A percentile compares a stretch with the other conserved stretches of the same genome.
Evolutionary conservation across 352 stramenopile genomes (phyloP).

Genomic region (Globisporangium cederbergense): DNA sequence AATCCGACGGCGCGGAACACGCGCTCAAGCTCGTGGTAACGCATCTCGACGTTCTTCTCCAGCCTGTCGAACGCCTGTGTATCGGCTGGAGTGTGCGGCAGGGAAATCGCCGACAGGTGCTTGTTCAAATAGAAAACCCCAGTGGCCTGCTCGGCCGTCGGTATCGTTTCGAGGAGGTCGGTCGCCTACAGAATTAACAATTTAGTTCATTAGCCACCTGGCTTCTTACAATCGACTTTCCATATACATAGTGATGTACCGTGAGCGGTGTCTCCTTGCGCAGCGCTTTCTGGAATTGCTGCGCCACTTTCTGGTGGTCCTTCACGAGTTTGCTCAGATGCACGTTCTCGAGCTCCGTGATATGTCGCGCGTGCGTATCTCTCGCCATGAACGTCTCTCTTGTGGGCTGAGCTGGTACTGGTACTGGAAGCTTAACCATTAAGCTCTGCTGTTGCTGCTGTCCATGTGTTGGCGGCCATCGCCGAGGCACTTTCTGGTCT

Average conservation of each 20-base stretch:
- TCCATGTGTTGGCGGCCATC: not conserved
- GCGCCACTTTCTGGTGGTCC: conserved; percentile 23
- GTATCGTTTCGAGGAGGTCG: not conserved
- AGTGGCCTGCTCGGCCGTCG: too few species aligned
- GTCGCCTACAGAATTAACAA: not conserved
- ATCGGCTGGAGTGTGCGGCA: not conserved
- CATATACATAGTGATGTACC: conserved; percentile 7
- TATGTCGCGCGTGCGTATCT: not conserved
- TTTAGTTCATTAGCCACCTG: not conserved
- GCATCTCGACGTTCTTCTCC: conserved; percentile 4
- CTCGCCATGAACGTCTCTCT: not conserved
- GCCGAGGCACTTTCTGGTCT: conserved; percentile 1
- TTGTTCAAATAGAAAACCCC: not conserved
- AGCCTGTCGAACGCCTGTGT: not conserved
- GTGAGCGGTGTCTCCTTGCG: conserved; percentile 18
- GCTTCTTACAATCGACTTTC: too few species aligned
- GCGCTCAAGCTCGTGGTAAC: conserved; percentile 10
- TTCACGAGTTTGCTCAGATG: conserved; percentile 27
- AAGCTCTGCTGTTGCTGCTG: not conserved
- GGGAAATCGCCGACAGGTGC: not conserved
- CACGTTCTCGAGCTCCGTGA: conserved; percentile 18
- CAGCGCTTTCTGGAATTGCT: conserved; percentile 21
- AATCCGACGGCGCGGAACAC: conserved; percentile 7
- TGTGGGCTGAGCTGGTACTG: not conserved
- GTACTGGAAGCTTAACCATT: too few species aligned